phyloP scores from a whole-genome alignment of 169 alveolate genomes.

The Cryptosporidium xiaoi region DNA sequence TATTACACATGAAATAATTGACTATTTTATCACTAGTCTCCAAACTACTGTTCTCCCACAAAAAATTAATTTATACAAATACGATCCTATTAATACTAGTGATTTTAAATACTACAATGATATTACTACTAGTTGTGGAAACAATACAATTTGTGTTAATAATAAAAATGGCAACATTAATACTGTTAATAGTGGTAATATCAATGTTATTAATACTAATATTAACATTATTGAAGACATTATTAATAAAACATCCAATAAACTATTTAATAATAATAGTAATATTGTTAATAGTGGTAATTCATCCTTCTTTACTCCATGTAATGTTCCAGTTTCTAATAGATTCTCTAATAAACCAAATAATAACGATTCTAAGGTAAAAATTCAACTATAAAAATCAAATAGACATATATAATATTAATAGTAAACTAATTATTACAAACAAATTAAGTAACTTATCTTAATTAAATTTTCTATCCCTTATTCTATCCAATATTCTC shows the following conservation, averaged over 20 bases:
- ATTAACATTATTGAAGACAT: neutral
- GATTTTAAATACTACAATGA: neutral
- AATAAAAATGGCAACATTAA: neutral
- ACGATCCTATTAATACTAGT: constrained; percentile 6
- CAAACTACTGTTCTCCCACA: constrained; percentile 58
- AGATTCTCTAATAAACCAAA: constrained; percentile 60
- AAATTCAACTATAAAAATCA: constrained; percentile 31
- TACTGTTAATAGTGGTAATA: neutral
- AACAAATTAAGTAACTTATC: too few relatives aligned
- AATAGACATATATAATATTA: neutral
- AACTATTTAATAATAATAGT: neutral
- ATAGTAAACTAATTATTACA: too few relatives aligned
- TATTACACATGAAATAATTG: constrained; percentile 38
- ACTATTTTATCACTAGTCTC: constrained; percentile 11
- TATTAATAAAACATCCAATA: too few relatives aligned
- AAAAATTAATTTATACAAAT: constrained; percentile 31
- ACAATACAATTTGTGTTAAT: neutral
- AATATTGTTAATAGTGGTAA: neutral
- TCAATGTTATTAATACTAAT: neutral
- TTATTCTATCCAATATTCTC: neutral
- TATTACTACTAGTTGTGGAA: neutral
- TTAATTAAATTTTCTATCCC: too few relatives aligned
- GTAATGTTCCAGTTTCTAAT: constrained; percentile 40
- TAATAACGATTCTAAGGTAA: constrained; percentile 20
- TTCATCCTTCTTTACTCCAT: constrained; percentile 16